Evolutionary conservation across 139 green algal species (phyloP), one percentile per base, ranked within the genome.

Genomic region (Helicosporidium sp.): DNA sequence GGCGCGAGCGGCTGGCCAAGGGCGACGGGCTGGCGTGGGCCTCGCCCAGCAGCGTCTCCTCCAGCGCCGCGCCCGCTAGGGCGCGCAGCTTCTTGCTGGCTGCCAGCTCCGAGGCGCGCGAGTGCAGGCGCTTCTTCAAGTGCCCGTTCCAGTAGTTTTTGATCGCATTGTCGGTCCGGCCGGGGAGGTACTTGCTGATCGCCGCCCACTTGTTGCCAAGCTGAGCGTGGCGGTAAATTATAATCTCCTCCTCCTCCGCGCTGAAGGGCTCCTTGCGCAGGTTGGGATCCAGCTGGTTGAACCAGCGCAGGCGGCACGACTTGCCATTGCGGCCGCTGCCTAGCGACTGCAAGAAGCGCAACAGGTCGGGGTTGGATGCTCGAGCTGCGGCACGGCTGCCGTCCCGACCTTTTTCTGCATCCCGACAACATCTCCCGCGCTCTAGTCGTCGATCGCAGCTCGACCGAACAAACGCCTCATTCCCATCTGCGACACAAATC

Each of bases 121-220:
- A 37, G 16, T 20, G 26, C 33, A 65, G 42, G 25, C 53, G 39
- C 29, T 60, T 60, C 31, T 60, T 60, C 19, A 61, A 20, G 51
- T 61, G 54, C 23, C 59, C 59, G 46, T 86, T 78, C 78, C 78
- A 87, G 70, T 82, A 77, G 66, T 87, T 87, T 51, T 87, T 88
- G 46, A 88, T 84, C 4, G 77, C 64, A 39, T 88, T 88, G 64
- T 88, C 78, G 26, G 78, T 85, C 20, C 64, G 59, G 12, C 77
- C 77, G 13, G 68, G 64, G 43, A 92, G 49, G 44, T 70, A 52
- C 41, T 69, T 61, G 15, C 75, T 68, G 31, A 89, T 81, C 39
- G 69, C 54, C 0, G 79, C 76, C 79, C 79, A 89, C 46, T 39
- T 49, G 55, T 69, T 69, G 26, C 61, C 61, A 19, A 64, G 50